Conservation (phyloP, 1,139 yeast genomes). For the Yamadazyma aaseri region DNA sequence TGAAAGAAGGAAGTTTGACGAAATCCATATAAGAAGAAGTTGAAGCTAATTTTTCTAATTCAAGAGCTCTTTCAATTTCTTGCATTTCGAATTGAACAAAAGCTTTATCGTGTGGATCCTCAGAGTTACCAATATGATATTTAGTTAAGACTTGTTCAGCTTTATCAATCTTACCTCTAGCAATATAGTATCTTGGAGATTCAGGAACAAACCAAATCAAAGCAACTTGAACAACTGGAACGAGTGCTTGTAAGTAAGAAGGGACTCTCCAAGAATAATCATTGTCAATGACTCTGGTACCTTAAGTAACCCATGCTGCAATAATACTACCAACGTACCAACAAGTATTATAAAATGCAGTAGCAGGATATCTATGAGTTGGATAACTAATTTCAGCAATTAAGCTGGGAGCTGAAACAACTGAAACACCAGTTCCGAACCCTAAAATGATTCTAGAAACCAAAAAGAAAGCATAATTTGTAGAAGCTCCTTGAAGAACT, state of each 20-base stretch:
- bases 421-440: constrained; percentile 32
- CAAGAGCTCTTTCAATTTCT: constrained; percentile 42
- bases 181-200: constrained; percentile 44
- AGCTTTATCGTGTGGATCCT: constrained; percentile 19
- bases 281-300: constrained; percentile 5
- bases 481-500: constrained; percentile 37
- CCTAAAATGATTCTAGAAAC: constrained; percentile 8
- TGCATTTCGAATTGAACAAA: constrained; percentile 43
- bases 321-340: constrained; percentile 54
- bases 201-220: constrained; percentile 41
- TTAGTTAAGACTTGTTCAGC: constrained; percentile 42
- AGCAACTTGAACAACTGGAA: constrained; percentile 26
- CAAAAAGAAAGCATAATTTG: constrained; percentile 10
- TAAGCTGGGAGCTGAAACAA: constrained; percentile 39
- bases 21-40: constrained; percentile 34
- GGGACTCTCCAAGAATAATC: constrained; percentile 39
- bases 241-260: constrained; percentile 41
- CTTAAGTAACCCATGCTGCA: constrained; percentile 48
- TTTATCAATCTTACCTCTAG: constrained; percentile 32
- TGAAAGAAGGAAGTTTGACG: constrained; percentile 31
- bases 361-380: constrained; percentile 44
- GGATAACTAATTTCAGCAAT: constrained; percentile 47
- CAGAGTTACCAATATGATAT: constrained; percentile 37
- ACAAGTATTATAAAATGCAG: constrained; percentile 48
- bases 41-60: constrained; percentile 26